Conservation (phyloP, 2,329 filamentous ascomycete species). For the Claviceps quebecensis region DNA sequence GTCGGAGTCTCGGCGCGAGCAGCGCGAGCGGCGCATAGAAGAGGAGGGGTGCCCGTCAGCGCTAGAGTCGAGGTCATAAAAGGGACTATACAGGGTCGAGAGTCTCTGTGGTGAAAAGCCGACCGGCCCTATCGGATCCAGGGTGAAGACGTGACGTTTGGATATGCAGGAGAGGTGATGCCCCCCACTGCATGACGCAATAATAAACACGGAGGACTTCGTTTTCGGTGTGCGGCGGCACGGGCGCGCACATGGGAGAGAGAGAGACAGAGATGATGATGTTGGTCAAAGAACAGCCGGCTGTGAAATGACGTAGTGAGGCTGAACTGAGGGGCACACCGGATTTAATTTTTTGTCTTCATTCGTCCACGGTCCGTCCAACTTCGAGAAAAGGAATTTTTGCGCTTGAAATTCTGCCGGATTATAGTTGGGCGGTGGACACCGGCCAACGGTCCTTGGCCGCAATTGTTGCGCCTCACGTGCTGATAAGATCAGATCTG, state of each 20-base stretch:
- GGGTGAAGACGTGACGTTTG: constrained; percentile 27
- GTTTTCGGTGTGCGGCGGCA: not conserved
- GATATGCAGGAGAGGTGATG: constrained; percentile 39
- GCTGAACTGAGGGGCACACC: not conserved
- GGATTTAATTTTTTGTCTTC: not conserved
- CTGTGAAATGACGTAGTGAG: constrained; percentile 8
- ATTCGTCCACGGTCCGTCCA: not conserved
- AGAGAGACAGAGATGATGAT: not conserved
- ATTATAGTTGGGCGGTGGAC: not conserved
- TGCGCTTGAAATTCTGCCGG: constrained; percentile 4
- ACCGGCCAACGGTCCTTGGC: no score
- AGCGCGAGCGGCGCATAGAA: constrained; percentile 21
- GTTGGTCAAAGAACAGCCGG: constrained; percentile 2
- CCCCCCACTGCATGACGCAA: constrained; percentile 42
- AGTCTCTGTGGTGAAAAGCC: constrained; percentile 6
- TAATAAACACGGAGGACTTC: constrained; percentile 8
- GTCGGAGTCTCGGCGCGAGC: constrained; percentile 38
- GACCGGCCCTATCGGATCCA: constrained; percentile 40
- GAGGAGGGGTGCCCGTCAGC: constrained; percentile 9
- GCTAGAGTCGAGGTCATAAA: constrained; percentile 11
- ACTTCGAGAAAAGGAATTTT: not conserved
- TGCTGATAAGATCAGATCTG: constrained; percentile 19
- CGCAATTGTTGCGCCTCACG: constrained; percentile 10
- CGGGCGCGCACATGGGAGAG: constrained; percentile 4
- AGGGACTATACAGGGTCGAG: constrained; percentile 8